A percentile compares a stretch with the other conserved stretches of the same genome.
Conservation (phyloP, 441 rosid genomes). For the Raphanus hybrid region DNA sequence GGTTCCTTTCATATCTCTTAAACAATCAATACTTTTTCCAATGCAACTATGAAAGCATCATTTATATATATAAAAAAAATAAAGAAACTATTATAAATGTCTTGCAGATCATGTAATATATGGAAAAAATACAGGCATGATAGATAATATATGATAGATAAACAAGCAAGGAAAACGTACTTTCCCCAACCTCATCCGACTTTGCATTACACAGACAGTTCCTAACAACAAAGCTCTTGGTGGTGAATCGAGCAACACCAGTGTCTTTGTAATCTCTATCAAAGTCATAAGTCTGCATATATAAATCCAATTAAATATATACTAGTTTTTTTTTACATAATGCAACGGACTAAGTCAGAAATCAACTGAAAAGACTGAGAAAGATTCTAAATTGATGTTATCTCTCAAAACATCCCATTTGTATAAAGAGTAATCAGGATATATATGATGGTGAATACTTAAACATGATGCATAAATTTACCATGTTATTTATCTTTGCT, state of each 20-base stretch:
- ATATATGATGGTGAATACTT: conserved; percentile 1
- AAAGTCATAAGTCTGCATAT: conserved; percentile 81
- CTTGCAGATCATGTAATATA: not conserved
- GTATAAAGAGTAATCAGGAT: conserved; percentile 2
- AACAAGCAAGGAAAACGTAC: conserved; percentile 48
- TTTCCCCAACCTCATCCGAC: conserved; percentile 93
- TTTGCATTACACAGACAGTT: conserved; percentile 79
- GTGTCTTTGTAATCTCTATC: conserved; percentile 95
- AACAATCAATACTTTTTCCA: conserved; percentile 13
- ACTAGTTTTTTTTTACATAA: not conserved
- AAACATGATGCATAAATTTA: conserved; percentile 39
- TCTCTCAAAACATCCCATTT: conserved; percentile 7
- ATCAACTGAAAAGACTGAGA: not conserved
- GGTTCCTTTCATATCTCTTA: not conserved
- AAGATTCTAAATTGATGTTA: conserved; percentile 17
- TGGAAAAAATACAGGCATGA: not conserved
- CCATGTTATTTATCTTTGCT: conserved; percentile 97
- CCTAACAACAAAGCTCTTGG: conserved; percentile 76
- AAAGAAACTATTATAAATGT: conserved; percentile 2
- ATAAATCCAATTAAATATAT: not conserved
- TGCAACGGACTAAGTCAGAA: not conserved
- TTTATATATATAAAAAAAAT: too few relatives aligned
- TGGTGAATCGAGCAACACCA: conserved; percentile 85
- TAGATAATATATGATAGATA: conserved; percentile 9
- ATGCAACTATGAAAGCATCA: not conserved